phyloP scores from a whole-genome alignment of 139 green algal genomes.

The Chlorella ohadii region DNA sequence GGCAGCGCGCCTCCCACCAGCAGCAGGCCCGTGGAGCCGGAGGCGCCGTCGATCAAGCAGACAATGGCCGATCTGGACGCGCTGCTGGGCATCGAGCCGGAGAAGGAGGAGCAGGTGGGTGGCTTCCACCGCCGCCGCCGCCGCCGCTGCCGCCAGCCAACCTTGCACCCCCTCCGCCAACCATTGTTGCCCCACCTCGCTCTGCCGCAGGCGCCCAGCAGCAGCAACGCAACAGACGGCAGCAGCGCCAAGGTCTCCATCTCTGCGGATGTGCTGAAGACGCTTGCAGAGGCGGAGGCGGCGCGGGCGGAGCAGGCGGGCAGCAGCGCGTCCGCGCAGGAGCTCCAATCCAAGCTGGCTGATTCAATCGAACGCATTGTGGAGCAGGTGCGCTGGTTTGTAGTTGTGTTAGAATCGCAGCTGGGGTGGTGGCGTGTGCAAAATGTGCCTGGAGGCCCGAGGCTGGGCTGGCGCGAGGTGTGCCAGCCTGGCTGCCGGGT shows the following conservation, averaged over 20 bases:
- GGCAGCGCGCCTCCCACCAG: not conserved
- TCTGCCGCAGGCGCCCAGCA: no score
- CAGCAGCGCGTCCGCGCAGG: not conserved
- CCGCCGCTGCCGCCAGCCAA: not conserved
- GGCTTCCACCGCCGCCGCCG: not conserved
- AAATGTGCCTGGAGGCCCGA: no score
- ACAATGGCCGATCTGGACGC: constrained; percentile 81
- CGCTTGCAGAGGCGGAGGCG: constrained; percentile 54
- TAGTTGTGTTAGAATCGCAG: no score
- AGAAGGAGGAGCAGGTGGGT: constrained; percentile 48
- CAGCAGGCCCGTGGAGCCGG: not conserved
- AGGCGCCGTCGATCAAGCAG: constrained; percentile 46
- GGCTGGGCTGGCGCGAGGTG: no score
- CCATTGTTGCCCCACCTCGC: no score
- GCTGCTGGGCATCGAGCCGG: constrained; percentile 77
- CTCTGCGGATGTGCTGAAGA: constrained; percentile 46
- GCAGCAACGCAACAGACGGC: no score
- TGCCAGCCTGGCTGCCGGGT: no score
- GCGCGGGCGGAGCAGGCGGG: constrained; percentile 26
- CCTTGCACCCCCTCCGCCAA: not conserved
- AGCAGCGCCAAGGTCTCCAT: constrained; percentile 20
- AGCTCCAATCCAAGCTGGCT: constrained; percentile 3
- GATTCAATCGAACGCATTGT: constrained; percentile 25
- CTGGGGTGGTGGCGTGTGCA: no score
- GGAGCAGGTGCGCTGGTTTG: constrained; percentile 3